These are phyloP conservation scores for Orbilia blumenaviensis DNA, from an alignment of 2,329 filamentous ascomycete species.

Conservation along the genomic window DNA sequence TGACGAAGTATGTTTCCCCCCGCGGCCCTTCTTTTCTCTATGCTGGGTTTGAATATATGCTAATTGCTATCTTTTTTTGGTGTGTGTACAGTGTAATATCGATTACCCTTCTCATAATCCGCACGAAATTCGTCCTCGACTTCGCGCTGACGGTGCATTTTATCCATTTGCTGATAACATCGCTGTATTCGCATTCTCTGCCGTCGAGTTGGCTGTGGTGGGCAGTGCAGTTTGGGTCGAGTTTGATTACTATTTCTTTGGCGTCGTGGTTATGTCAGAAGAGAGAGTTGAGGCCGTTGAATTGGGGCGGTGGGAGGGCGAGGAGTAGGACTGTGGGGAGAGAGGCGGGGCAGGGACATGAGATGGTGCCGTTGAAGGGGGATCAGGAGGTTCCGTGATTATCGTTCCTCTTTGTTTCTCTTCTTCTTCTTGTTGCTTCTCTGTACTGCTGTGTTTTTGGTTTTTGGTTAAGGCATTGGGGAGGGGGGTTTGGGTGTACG, in stretches of 20 bases:
- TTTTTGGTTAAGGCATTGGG: neutral
- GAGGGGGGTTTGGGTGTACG: neutral
- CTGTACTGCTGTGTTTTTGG: no score
- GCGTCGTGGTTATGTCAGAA: slow-evolving; percentile 93
- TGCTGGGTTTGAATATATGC: neutral
- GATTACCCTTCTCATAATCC: slow-evolving; percentile 81
- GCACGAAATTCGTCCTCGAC: slow-evolving; percentile 93
- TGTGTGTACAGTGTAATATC: slow-evolving; percentile 74
- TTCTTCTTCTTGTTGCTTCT: neutral
- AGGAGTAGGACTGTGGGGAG: neutral
- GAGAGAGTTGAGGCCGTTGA: slow-evolving; percentile 86
- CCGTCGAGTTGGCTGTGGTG: slow-evolving; percentile 89
- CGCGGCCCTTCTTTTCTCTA: neutral
- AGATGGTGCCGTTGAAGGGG: slow-evolving; percentile 52
- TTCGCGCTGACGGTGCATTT: slow-evolving; percentile 90
- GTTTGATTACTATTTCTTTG: slow-evolving; percentile 72
- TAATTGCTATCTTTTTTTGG: slow-evolving; percentile 15
- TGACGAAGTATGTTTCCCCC: slow-evolving; percentile 52
- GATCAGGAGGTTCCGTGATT: slow-evolving; percentile 25
- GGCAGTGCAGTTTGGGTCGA: slow-evolving; percentile 71
- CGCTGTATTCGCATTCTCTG: slow-evolving; percentile 78
- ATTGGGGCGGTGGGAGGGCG: slow-evolving; percentile 62
- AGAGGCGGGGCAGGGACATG: slow-evolving; percentile 18
- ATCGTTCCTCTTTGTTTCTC: neutral
- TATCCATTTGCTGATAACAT: slow-evolving; percentile 79